Conservation (phyloP, 2,329 filamentous ascomycete genomes). For the Albophoma yamanashiensis region DNA sequence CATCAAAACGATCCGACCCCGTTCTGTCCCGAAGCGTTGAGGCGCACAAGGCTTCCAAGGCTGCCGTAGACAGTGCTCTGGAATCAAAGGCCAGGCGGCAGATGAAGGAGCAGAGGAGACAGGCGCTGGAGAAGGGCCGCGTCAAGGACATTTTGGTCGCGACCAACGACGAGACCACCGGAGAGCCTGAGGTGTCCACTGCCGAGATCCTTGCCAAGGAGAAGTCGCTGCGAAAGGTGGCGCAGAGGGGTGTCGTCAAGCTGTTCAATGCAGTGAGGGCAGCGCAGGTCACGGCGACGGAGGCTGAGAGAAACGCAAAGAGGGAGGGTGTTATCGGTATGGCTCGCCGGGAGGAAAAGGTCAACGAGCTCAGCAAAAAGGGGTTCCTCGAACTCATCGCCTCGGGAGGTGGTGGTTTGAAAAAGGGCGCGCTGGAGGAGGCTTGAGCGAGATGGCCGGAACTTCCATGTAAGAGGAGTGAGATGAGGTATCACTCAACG, state of each 20-base stretch:
- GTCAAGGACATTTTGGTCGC: constrained; percentile 74
- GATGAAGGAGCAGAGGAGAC: constrained; percentile 68
- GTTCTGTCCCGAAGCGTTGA: constrained; percentile 77
- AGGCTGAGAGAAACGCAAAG: constrained; percentile 60
- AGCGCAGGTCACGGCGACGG: constrained; percentile 78
- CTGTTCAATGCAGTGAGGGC: constrained; percentile 92
- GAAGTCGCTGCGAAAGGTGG: constrained; percentile 72
- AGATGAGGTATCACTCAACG: constrained; percentile 5
- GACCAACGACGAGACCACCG: constrained; percentile 41
- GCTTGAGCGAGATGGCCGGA: constrained; percentile 16
- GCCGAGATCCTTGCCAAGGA: constrained; percentile 58
- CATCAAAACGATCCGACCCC: constrained; percentile 72
- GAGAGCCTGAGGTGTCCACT: constrained; percentile 32
- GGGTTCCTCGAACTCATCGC: constrained; percentile 89
- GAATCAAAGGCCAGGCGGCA: constrained; percentile 73
- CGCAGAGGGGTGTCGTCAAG: constrained; percentile 88
- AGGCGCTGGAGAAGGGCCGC: constrained; percentile 74
- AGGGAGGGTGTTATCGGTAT: constrained; percentile 70
- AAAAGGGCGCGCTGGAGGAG: constrained; percentile 48
- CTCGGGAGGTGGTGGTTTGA: constrained; percentile 47
- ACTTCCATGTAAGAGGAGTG: constrained; percentile 15
- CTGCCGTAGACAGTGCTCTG: constrained; percentile 64
- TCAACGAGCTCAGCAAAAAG: constrained; percentile 95
- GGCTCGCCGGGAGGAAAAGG: constrained; percentile 69
- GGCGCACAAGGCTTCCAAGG: constrained; percentile 61